phyloP scores from a whole-genome alignment of 2,329 filamentous ascomycete species.

The Didymella sp. region DNA sequence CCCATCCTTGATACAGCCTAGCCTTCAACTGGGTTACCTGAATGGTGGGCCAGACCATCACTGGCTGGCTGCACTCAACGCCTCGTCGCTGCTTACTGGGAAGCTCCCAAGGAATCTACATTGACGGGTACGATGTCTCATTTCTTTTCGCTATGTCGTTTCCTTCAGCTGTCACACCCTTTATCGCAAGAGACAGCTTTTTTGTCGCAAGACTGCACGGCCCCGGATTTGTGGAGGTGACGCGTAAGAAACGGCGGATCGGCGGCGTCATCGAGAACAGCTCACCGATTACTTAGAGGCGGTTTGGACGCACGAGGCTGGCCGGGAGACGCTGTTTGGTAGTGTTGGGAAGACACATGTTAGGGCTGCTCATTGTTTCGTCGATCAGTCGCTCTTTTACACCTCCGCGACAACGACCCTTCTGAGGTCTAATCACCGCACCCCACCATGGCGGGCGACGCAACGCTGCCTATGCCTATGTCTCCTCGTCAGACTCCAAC shows the following conservation, averaged over 20 bases:
- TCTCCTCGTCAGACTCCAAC: constrained; percentile 34
- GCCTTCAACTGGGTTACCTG: constrained; percentile 1
- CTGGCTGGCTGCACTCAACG: constrained; percentile 13
- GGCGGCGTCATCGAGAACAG: constrained; percentile 10
- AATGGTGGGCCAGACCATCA: constrained; percentile 2
- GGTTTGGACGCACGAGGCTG: constrained; percentile 2
- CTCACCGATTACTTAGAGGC: not conserved
- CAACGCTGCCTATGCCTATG: constrained; percentile 35
- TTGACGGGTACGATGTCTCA: constrained; percentile 1
- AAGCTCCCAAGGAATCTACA: constrained; percentile 1
- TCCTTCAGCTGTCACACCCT: constrained; percentile 1
- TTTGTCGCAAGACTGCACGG: constrained; percentile 12
- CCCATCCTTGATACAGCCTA: constrained; percentile 6
- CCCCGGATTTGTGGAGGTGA: constrained; percentile 10
- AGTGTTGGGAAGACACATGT: not conserved
- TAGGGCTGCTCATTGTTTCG: not conserved
- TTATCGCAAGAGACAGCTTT: not conserved
- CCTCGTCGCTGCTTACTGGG: constrained; percentile 7
- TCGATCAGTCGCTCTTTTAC: not conserved
- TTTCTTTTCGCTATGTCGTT: constrained; percentile 2
- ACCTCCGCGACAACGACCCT: not conserved
- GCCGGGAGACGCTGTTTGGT: not conserved
- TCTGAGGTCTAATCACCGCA: not conserved
- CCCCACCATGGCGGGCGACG: constrained; percentile 34
- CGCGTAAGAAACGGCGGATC: constrained; percentile 17